Evolutionary conservation across 2,329 filamentous ascomycete species (phyloP).

Genomic region (Blastomyces emzantsi): DNA sequence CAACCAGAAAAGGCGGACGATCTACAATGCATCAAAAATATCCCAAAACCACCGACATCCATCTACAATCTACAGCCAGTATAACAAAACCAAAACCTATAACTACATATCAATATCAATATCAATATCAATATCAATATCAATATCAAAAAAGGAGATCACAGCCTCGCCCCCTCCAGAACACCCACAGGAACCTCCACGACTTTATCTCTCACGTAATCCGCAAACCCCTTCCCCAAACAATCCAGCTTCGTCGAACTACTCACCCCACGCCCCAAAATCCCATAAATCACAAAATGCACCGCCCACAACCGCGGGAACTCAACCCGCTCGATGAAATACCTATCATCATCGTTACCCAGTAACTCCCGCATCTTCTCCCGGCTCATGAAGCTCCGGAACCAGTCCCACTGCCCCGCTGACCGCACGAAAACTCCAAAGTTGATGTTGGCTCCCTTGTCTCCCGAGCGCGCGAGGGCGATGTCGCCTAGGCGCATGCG

Average conservation of each 20-base stretch:
- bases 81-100: not conserved
- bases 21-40: too few relatives aligned
- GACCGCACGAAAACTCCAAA: conserved; percentile 32
- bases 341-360: conserved; percentile 36
- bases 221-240: conserved; percentile 46
- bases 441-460: conserved; percentile 38
- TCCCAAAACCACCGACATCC: too few relatives aligned
- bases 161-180: conserved; percentile 4
- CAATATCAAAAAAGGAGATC: not conserved
- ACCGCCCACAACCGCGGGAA: conserved; percentile 40
- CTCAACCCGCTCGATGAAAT: conserved; percentile 41
- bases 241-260: conserved; percentile 41
- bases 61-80: too few relatives aligned
- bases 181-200: conserved; percentile 32
- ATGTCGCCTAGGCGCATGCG: conserved; percentile 36
- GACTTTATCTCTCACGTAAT: conserved; percentile 41
- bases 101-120: not conserved
- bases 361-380: conserved; percentile 33
- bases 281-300: conserved; percentile 44
- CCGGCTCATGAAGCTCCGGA: conserved; percentile 35
- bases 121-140: not conserved
- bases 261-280: conserved; percentile 40
- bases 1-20: too few relatives aligned
- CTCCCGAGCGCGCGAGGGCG: conserved; percentile 36
- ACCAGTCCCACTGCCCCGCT: conserved; percentile 26